Evolutionary conservation across 306 rosid genomes (phyloP).

Genomic region (Medicago truncatula): MtrunA17r5.0-ANR NC_053048.1:25707001-25707500

Average conservation of each 20-base stretch:
- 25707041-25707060: background rate
- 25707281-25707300: background rate
- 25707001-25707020: background rate
- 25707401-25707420: background rate
- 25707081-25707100: background rate
- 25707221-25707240: background rate
- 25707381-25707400: conserved; percentile 15
- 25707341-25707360: background rate
- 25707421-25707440: conserved; percentile 9
- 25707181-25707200: background rate
- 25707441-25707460: background rate
- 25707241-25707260: background rate
- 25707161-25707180: background rate
- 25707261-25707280: background rate
- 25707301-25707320: conserved; percentile 7
- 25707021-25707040: background rate
- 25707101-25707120: background rate
- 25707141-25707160: conserved; percentile 8
- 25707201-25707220: background rate
- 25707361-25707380: background rate
- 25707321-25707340: background rate
- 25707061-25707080: background rate
- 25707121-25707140: background rate
- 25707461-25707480: background rate
- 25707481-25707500: background rate